Evolutionary conservation across 352 stramenopile genomes (phyloP), one percentile per base, ranked within the genome.

Genomic region (Thraustochytrium sp.): DNA sequence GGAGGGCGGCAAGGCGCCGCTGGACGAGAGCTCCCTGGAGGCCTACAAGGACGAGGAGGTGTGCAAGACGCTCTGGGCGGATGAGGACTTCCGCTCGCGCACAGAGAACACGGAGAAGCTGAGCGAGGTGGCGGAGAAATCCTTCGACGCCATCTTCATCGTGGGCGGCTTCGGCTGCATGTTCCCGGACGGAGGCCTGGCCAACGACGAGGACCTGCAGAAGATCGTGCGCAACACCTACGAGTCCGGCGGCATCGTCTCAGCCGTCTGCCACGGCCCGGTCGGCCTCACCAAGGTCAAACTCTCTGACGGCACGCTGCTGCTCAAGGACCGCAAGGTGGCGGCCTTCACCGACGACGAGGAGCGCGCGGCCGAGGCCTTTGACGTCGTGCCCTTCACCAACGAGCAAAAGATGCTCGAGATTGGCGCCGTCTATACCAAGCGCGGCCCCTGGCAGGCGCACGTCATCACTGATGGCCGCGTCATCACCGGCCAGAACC

Each of bases 401-500:
- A 77, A 92, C n/a, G 90, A 93, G 76, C 78, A 76, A 9, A 88
- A 88, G 37, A 85, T 93, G 34, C 89, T 89, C 64, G 88, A 91
- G 78, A 80, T 87, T n/a, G 90, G 90, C 40, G 88, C 64, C 23
- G 88, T 87, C n/a, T 92, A 89, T 78, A 87, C 89, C 84, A 88
- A 87, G 82, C 88, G 82, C 8, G 88, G 87, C 68, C 82, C 89
- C 82, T 93, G 87, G 87, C 82, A 78, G 53, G 61, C 84, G 46
- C 87, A 92, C 36, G 86, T 89, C 51, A 88, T 85, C 61, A 85
- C 89, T 5, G 90, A 92, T 86, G 89, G 89, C 59, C 91, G 91
- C 18, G 82, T 93, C 62, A 83, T 92, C 29, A 93, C 90, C n/a
- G 90, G 89, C 49, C 90, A 93, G 82, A 93, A 93, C 86, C 90